Evolutionary conservation across 306 rosid genomes (phyloP).

Genomic region (Vachellia collinsii): DNA sequence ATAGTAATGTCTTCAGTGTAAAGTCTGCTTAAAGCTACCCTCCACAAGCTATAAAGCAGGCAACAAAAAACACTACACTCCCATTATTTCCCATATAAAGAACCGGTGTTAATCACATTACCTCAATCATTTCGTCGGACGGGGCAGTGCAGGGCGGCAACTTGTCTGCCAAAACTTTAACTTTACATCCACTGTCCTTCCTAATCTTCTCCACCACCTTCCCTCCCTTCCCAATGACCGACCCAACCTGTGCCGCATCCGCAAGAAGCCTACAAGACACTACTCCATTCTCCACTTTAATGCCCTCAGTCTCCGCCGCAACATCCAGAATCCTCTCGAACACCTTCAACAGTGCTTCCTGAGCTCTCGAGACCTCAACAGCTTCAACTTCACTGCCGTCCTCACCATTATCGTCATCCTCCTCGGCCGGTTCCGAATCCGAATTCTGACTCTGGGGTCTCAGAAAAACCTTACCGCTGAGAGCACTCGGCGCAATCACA

Average conservation of each 20-base stretch:
- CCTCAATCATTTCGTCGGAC: conserved; percentile 87
- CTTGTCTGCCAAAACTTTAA: conserved; percentile 71
- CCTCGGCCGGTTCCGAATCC: background rate
- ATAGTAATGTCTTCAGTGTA: background rate
- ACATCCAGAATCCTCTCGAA: conserved; percentile 91
- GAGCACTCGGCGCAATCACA: conserved; percentile 51
- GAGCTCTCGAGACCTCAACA: conserved; percentile 74
- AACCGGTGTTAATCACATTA: conserved; percentile 32
- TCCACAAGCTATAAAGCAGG: background rate
- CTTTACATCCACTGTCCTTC: conserved; percentile 73
- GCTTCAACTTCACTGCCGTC: conserved; percentile 36
- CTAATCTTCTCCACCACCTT: conserved; percentile 88
- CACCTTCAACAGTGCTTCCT: conserved; percentile 83
- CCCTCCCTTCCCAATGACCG: conserved; percentile 95
- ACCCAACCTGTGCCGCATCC: conserved; percentile 67
- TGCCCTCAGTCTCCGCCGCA: conserved; percentile 81
- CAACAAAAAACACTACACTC: conserved; percentile 4
- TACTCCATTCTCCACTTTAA: conserved; percentile 53
- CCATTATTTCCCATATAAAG: background rate
- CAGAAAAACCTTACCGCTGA: conserved; percentile 35
- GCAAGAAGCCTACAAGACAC: conserved; percentile 82
- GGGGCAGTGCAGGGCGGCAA: conserved; percentile 65
- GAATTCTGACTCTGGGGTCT: background rate
- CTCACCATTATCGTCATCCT: background rate
- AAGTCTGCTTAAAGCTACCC: background rate